Percentiles rank a stretch among this genome's conserved stretches.
Conservation (phyloP, 495 filamentous ascomycete species). For the Amniculicola lignicola region DNA sequence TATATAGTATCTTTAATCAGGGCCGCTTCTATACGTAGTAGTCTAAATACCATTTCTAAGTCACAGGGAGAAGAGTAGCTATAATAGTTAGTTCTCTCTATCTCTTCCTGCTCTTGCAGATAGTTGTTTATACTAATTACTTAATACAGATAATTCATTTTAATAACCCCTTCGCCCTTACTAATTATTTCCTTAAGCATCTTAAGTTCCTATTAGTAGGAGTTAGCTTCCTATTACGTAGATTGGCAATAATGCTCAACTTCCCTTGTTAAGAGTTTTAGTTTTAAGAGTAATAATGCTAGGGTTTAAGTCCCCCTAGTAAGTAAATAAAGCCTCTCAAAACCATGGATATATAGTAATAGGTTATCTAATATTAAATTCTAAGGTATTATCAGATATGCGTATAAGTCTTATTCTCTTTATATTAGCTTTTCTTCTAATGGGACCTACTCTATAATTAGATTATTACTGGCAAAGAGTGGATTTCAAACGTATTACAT, state of each 20-base stretch:
- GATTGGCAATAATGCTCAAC: not conserved
- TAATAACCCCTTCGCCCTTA: conserved; percentile 2
- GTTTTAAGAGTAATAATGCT: not conserved
- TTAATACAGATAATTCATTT: not conserved
- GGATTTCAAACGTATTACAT: no score
- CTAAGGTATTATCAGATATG: no score
- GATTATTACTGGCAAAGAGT: no score
- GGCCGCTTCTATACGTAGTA: not conserved
- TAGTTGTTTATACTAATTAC: not conserved
- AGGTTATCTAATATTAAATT: no score
- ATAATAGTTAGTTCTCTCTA: not conserved
- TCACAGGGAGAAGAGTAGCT: not conserved
- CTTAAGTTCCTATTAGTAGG: no score
- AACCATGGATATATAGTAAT: not conserved
- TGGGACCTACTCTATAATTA: no score
- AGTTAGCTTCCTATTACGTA: conserved; percentile 1
- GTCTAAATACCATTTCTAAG: conserved; percentile 2
- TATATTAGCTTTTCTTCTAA: no score
- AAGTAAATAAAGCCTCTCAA: conserved; percentile 3
- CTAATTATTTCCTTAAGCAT: not conserved
- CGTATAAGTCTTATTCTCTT: no score
- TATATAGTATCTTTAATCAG: not conserved
- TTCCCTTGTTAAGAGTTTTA: conserved; percentile 5
- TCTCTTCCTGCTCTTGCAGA: conserved; percentile 3
- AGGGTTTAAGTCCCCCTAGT: conserved; percentile 2